phyloP scores from a whole-genome alignment of 192 early-diverging fungal species.

The Backusella macrospora region DNA sequence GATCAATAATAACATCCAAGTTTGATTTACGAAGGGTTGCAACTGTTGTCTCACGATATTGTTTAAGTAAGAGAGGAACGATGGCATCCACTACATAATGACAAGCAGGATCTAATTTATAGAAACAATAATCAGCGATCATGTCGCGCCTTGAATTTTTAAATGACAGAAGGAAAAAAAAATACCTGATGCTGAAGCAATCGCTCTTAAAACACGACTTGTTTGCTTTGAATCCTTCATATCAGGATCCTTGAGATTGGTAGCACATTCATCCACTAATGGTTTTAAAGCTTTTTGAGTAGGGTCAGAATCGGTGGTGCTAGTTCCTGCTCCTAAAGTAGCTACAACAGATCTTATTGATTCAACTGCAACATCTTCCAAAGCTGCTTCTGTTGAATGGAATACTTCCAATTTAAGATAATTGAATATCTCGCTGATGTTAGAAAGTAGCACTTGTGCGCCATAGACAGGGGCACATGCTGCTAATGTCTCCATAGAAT shows the following conservation, averaged over 20 bases:
- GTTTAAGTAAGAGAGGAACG: constrained; percentile 64
- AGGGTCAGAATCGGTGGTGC: constrained; percentile 48
- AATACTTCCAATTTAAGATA: constrained; percentile 76
- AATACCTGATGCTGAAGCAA: constrained; percentile 62
- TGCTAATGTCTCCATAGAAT: constrained; percentile 89
- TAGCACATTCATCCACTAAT: constrained; percentile 57
- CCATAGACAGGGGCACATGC: constrained; percentile 81
- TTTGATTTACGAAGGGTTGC: constrained; percentile 62
- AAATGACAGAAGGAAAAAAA: neutral
- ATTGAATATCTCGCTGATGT: constrained; percentile 77
- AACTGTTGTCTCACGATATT: constrained; percentile 58
- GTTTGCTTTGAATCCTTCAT: constrained; percentile 69
- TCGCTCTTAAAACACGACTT: constrained; percentile 65
- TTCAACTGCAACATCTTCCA: constrained; percentile 69
- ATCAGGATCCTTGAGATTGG: constrained; percentile 64
- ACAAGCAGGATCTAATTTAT: constrained; percentile 59
- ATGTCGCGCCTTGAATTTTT: neutral
- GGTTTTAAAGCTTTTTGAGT: constrained; percentile 53
- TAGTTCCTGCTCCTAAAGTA: constrained; percentile 56
- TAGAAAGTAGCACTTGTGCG: constrained; percentile 61
- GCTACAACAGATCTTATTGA: constrained; percentile 63
- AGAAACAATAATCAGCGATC: neutral
- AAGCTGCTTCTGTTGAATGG: constrained; percentile 71
- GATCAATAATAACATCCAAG: constrained; percentile 72
- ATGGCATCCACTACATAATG: constrained; percentile 60